Conservation (phyloP, 2,329 filamentous ascomycete species). For the Bipolaris bicolor region DNA sequence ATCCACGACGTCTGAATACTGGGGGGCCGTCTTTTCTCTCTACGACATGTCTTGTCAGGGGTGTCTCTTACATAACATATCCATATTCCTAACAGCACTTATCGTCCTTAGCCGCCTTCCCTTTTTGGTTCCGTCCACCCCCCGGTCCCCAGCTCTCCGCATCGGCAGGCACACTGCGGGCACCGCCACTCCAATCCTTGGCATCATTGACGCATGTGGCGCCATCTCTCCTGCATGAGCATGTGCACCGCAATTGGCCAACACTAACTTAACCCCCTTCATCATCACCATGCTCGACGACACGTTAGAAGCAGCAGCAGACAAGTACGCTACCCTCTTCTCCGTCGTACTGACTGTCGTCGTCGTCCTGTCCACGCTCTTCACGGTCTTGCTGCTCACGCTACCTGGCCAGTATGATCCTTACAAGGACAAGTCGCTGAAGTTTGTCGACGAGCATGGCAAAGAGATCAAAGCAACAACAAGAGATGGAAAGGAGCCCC, state of each 20-base stretch:
- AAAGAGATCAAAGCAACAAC: conserved; percentile 26
- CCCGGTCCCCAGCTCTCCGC: conserved; percentile 24
- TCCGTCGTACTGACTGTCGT: conserved; percentile 50
- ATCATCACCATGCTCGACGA: conserved; percentile 42
- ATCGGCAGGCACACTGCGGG: not conserved
- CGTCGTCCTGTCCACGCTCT: conserved; percentile 52
- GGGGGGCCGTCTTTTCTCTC: not conserved
- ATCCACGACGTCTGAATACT: not conserved
- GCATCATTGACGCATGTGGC: conserved; percentile 13
- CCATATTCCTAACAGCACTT: not conserved
- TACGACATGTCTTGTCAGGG: conserved; percentile 27
- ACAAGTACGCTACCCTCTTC: conserved; percentile 35
- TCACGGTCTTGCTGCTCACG: conserved; percentile 59
- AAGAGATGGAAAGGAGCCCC: conserved; percentile 30
- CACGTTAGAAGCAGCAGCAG: conserved; percentile 7
- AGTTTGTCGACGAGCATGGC: conserved; percentile 34
- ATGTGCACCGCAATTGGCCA: conserved; percentile 23
- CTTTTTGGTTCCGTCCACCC: conserved; percentile 14
- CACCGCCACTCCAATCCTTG: conserved; percentile 11
- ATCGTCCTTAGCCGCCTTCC: conserved; percentile 21
- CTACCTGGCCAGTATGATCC: conserved; percentile 60
- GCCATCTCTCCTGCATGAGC: conserved; percentile 21
- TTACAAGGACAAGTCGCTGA: conserved; percentile 39
- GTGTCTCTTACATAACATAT: conserved; percentile 17
- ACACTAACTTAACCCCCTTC: conserved; percentile 12